These are phyloP conservation scores for Ophiocordyceps sinensis DNA, from an alignment of 2,329 filamentous ascomycete genomes.

Conservation along the genomic window DNA sequence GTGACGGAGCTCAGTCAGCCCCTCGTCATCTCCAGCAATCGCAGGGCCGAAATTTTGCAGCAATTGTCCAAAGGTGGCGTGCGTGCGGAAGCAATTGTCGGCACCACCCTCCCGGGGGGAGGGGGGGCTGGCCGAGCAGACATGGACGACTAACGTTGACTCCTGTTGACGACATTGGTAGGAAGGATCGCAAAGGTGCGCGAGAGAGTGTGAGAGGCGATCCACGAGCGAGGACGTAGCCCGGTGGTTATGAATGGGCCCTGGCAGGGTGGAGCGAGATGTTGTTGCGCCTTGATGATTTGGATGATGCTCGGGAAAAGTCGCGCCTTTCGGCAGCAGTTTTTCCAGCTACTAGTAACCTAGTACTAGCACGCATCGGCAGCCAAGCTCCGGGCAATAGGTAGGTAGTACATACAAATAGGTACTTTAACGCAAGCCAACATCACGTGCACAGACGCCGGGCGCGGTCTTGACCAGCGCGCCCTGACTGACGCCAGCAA, in stretches of 20 bases:
- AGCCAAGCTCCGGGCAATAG: slow-evolving; percentile 17
- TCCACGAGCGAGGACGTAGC: slow-evolving; percentile 19
- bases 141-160: slow-evolving; percentile 42
- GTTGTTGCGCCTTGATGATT: slow-evolving; percentile 26
- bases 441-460: slow-evolving; percentile 10
- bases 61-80: background rate
- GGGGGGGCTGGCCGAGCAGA: slow-evolving; percentile 7
- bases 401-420: too few species aligned
- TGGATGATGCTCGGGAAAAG: slow-evolving; percentile 28
- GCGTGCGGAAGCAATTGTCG: background rate
- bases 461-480: background rate
- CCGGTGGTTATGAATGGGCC: slow-evolving; percentile 29
- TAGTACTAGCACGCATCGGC: slow-evolving; percentile 4
- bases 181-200: slow-evolving; percentile 26
- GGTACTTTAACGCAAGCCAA: too few species aligned
- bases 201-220: slow-evolving; percentile 21
- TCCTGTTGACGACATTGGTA: slow-evolving; percentile 51
- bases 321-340: slow-evolving; percentile 18
- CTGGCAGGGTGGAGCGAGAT: slow-evolving; percentile 23
- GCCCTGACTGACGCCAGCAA: too few species aligned
- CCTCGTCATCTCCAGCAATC: background rate
- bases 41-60: slow-evolving; percentile 1
- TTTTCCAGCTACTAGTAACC: too few species aligned
- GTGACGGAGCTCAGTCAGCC: slow-evolving; percentile 16
- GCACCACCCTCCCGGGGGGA: background rate